Evolutionary conservation across 495 filamentous ascomycete species (phyloP), one percentile per base, ranked within the genome.

Genomic region (Aspergillus panamensis): DNA sequence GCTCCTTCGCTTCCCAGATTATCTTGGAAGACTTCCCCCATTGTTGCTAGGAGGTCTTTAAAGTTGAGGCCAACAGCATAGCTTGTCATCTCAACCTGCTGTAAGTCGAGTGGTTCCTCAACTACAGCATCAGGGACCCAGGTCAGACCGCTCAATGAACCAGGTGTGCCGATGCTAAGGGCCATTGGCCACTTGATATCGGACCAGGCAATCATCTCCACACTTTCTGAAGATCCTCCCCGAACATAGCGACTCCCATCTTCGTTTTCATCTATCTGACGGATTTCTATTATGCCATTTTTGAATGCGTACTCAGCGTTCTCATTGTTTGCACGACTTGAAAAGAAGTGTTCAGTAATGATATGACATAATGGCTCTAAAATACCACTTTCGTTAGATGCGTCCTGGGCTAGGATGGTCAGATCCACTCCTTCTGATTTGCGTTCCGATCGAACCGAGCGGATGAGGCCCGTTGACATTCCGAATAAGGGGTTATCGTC

Each of bases 11-110:
- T 58, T 0, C 77, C 78, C 4, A 79, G 55, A 1, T 50, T 20
- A 6, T 51, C 20, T 32, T 73, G 66, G 8, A 12, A 25, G 37
- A 67, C 57, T 60, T 51, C 71, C 1, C 74, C 79, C 58, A 76
- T 67, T 0, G 69, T 64, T 0, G 69, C 61, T 13, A 73, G 57
- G 7, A 81, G 61, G 57, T 83, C 79, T 9, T 70, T 69, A 59
- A 75, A 76, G 59, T 77, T 80, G 6, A 79, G 29, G 3, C 77
- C 76, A 3, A 66, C 63, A 0, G 62, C 54, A 17, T 16, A 19
- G 8, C 8, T 19, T 12, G 13, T 44, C n/a, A 44, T 19, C 16
- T 44, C 42, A 16, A 44, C 42, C 8, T 44, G 14, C n/a, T 4
- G 13, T 9, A 4, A 2, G n/a, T 16, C 14, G 14, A 44, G 14